Percentiles rank a stretch among this genome's conserved stretches.
phyloP scores from a whole-genome alignment of 2,329 filamentous ascomycete genomes.

The Leptosphaerulina australis region DNA sequence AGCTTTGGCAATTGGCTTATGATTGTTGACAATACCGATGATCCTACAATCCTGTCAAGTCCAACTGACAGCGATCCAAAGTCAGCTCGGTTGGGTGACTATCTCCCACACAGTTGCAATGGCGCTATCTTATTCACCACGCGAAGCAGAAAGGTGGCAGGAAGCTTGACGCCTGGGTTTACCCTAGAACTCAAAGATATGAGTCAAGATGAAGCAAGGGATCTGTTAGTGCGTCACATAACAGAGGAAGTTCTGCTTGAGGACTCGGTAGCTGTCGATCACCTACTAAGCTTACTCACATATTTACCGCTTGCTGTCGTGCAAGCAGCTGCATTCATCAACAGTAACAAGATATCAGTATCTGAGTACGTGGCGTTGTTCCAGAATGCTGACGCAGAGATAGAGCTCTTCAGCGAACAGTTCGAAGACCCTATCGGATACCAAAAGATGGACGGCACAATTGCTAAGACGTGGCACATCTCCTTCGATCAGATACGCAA shows the following conservation, averaged over 20 bases:
- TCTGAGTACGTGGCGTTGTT: conserved; percentile 27
- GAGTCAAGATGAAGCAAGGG: neutral
- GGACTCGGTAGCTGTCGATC: conserved; percentile 17
- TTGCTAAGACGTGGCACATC: conserved; percentile 48
- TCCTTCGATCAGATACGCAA: conserved; percentile 47
- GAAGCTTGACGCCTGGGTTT: neutral
- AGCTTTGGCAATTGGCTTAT: conserved; percentile 47
- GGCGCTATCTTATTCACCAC: neutral
- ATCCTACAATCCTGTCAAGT: neutral
- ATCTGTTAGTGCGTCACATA: neutral
- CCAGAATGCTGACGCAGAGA: conserved; percentile 29
- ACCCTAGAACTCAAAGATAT: neutral
- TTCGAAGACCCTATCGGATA: conserved; percentile 45
- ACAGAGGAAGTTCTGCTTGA: conserved; percentile 16
- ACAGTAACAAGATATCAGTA: conserved; percentile 27
- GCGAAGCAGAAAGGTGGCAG: neutral
- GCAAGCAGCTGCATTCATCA: conserved; percentile 29
- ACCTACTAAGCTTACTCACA: conserved; percentile 38
- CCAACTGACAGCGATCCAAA: neutral
- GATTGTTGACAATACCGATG: conserved; percentile 48
- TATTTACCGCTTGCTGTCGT: conserved; percentile 24
- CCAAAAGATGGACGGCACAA: conserved; percentile 37
- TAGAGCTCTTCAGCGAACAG: conserved; percentile 39
- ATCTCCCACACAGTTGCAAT: neutral
- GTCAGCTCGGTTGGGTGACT: neutral